Evolutionary conservation across 169 alveolate genomes (phyloP).

Genomic region (Theileria parva): DNA sequence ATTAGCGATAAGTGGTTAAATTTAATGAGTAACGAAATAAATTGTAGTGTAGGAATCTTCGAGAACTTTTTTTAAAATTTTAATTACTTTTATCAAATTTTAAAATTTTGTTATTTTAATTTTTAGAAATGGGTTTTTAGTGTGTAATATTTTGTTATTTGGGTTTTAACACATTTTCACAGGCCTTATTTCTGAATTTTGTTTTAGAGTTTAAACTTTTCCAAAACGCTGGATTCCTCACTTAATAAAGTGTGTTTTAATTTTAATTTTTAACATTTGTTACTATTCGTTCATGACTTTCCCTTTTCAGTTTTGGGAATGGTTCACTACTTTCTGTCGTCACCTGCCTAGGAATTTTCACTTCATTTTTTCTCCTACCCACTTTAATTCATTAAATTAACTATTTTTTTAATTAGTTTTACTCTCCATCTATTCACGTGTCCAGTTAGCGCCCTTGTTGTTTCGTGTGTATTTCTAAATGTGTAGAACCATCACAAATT

Average conservation of each 20-base stretch:
- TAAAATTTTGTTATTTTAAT: background rate
- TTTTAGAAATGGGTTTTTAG: background rate
- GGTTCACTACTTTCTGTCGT: background rate
- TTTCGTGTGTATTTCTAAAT: too few relatives aligned
- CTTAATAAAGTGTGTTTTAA: background rate
- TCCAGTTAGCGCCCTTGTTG: too few relatives aligned
- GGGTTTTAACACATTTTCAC: too few relatives aligned
- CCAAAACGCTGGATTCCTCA: background rate
- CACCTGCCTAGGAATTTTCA: background rate
- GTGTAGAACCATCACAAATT: too few relatives aligned
- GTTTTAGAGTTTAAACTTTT: background rate
- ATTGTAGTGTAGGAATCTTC: too few relatives aligned
- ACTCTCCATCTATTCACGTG: too few relatives aligned
- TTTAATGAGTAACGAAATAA: too few relatives aligned
- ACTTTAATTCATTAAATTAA: background rate
- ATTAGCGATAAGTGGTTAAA: too few relatives aligned
- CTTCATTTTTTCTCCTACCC: background rate
- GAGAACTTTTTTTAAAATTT: too few relatives aligned
- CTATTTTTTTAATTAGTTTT: background rate
- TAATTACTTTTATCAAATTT: background rate
- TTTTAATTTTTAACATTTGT: background rate
- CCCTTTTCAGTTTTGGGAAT: background rate
- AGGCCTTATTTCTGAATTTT: background rate
- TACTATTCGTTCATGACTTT: background rate
- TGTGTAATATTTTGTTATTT: slow-evolving; percentile 7